Percentiles rank a stretch among this genome's conserved stretches.
These are phyloP conservation scores for Tricholoma hemisulphureum DNA, from an alignment of 768 basidiomycete species.

Conservation along the genomic window DNA sequence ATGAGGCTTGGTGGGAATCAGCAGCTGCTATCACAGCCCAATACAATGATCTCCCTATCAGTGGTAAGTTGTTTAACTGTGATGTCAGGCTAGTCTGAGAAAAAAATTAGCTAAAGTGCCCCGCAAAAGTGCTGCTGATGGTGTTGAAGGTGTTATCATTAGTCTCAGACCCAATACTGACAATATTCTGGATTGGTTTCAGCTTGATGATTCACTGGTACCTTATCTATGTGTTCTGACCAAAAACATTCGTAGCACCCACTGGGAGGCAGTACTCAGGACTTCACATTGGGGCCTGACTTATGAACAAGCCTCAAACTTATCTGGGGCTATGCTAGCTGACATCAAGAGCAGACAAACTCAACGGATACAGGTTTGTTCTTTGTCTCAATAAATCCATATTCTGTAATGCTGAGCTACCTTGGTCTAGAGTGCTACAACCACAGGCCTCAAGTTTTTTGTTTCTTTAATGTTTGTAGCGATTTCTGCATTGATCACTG, in stretches of 20 bases:
- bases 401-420: background rate
- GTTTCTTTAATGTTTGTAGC: background rate
- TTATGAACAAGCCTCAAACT: background rate
- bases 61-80: background rate
- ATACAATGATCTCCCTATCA: background rate
- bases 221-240: background rate
- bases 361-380: background rate
- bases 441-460: background rate
- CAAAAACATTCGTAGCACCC: background rate
- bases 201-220: background rate
- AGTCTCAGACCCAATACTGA: slow-evolving; percentile 5
- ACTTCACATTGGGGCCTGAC: background rate
- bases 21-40: background rate
- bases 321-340: background rate
- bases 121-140: background rate
- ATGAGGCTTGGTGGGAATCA: background rate
- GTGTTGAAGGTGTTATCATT: slow-evolving; percentile 1
- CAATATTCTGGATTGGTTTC: background rate
- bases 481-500: background rate
- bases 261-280: background rate
- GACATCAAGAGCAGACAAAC: background rate
- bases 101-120: background rate
- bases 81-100: background rate
- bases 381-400: background rate
- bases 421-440: background rate